Evolutionary conservation across 495 filamentous ascomycete species (phyloP).

Genomic region (Parmelia sp.): DNA sequence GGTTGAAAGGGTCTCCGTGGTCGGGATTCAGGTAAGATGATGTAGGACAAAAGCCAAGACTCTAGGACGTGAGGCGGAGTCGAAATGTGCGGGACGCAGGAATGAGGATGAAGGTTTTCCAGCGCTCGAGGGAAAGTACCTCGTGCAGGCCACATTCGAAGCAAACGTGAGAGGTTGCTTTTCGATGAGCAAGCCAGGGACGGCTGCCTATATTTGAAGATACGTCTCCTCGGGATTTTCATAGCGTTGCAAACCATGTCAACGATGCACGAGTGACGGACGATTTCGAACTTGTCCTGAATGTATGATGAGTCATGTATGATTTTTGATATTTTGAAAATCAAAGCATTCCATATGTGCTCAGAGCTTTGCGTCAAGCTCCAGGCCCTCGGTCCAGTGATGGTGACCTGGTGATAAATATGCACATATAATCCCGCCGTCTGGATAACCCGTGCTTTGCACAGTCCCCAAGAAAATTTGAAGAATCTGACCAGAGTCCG

Average conservation of each 20-base stretch:
- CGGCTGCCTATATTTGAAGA: background rate
- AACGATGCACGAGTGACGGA: background rate
- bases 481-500: background rate
- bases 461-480: background rate
- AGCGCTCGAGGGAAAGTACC: background rate
- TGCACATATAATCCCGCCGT: background rate
- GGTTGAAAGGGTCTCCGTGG: constrained; percentile 14
- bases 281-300: background rate
- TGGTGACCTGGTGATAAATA: background rate
- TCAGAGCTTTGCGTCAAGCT: constrained; percentile 1
- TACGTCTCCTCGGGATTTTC: too few relatives aligned
- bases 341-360: background rate
- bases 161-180: too few relatives aligned
- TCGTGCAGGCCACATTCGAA: too few relatives aligned
- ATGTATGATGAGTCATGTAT: too few relatives aligned
- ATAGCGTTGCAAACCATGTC: too few relatives aligned
- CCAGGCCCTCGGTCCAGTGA: background rate
- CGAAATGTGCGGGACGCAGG: background rate
- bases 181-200: background rate
- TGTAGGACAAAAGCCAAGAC: background rate
- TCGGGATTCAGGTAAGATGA: constrained; percentile 5
- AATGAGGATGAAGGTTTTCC: background rate
- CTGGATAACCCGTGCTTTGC: background rate
- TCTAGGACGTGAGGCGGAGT: background rate
- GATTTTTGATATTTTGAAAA: too few relatives aligned